Evolutionary conservation across 257 asterid genomes (phyloP), one percentile per base, ranked within the genome.

Genomic region (Avicennia marina): DNA sequence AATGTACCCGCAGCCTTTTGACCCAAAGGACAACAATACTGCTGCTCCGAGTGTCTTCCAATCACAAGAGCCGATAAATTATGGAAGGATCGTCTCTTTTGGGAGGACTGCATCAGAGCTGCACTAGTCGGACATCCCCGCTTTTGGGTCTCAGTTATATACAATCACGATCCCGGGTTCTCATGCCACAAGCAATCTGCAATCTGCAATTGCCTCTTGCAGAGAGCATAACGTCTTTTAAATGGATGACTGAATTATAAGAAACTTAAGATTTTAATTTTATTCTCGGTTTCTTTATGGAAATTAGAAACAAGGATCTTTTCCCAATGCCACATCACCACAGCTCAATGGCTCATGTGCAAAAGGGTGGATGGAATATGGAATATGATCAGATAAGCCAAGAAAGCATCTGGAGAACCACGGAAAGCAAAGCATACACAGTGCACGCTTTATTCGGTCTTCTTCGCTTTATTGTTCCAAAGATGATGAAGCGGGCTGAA

Each of bases 401-500:
- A 7, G 95, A 83, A 34, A 78, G 58, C 45, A 75, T 88, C 53
- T 33, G 38, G 47, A 75, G 58, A 68, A 72, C 77, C 50, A 70
- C 75, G 15, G 79, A 78, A 48, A 72, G 75, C 58, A 75, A 70
- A 75, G 83, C 87, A 1, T 83, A 73, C 66, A 83, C 98, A 1
- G 89, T 75, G 11, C 43, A 59, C n/a, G 71, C 89, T 16, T 33
- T 84, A 40, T 43, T 80, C 22, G 87, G 86, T 53, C 90, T 91
- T 70, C 77, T 88, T 63, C 85, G 82, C 11, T 63, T 71, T 6
- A 72, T 91, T 19, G 98, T 95, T 47, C 97, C 97, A 19, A 88
- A 80, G 67, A 82, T 75, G 90, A 88, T 88, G 98, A 75, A 43
- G 50, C 81, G 95, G 24, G 89, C 94, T 4, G 89, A 83, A 71